These are phyloP conservation scores for Podila horticola DNA, from an alignment of 192 early-diverging fungal genomes.

Conservation along the genomic window DNA sequence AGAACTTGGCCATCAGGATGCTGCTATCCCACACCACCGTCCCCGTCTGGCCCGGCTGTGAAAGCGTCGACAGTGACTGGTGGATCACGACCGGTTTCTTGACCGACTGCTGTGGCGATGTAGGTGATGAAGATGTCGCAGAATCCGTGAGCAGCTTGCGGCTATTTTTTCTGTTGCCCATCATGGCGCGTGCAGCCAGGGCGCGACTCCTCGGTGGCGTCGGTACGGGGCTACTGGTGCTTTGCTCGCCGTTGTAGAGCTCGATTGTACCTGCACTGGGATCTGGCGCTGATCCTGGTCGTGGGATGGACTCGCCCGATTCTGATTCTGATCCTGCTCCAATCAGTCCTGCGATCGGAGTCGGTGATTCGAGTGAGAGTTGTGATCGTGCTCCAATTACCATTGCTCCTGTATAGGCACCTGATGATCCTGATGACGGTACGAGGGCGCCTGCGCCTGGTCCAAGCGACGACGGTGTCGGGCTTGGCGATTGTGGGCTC, in stretches of 20 bases:
- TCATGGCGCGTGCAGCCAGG: neutral
- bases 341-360: no score
- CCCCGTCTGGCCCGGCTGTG: slow-evolving; percentile 55
- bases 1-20: slow-evolving; percentile 54
- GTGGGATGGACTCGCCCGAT: neutral
- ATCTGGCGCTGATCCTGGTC: slow-evolving; percentile 2
- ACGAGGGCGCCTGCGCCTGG: slow-evolving; percentile 6
- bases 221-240: neutral
- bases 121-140: neutral
- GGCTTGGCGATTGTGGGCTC: neutral
- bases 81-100: slow-evolving; percentile 47
- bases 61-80: slow-evolving; percentile 53
- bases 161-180: neutral
- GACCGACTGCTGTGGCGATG: neutral
- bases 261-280: neutral
- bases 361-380: no score
- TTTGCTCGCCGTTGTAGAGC: neutral
- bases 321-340: slow-evolving; percentile 4
- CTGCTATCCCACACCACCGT: slow-evolving; percentile 58
- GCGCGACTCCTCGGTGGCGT: neutral
- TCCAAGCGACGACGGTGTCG: neutral
- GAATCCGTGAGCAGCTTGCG: neutral
- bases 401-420: no score
- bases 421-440: no score
- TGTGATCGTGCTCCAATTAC: no score